Conservation (phyloP, 1,284 basidiomycete genomes). For the Sutorius eximius region DNA sequence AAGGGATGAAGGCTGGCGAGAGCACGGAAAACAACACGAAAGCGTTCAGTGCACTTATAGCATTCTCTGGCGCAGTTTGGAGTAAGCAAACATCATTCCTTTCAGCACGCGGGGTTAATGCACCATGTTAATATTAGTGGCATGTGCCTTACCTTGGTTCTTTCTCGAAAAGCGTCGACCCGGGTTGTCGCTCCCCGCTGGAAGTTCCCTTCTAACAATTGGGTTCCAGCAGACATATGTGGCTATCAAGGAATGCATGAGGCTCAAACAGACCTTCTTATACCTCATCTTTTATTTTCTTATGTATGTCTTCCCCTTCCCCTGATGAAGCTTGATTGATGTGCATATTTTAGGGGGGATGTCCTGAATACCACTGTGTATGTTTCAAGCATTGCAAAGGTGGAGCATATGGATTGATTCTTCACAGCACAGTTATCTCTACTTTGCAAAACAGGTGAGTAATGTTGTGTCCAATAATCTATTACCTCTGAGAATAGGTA, state of each 20-base stretch:
- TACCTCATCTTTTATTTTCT: slow-evolving; percentile 78
- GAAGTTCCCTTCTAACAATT: slow-evolving; percentile 64
- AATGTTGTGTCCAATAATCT: background rate
- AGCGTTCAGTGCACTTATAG: slow-evolving; percentile 74
- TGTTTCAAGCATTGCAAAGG: slow-evolving; percentile 18
- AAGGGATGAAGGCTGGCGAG: slow-evolving; percentile 61
- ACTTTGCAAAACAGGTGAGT: slow-evolving; percentile 75
- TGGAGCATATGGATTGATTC: background rate
- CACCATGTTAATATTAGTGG: slow-evolving; percentile 39
- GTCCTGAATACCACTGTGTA: slow-evolving; percentile 76
- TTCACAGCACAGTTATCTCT: slow-evolving; percentile 66
- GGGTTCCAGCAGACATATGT: slow-evolving; percentile 71
- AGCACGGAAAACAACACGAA: slow-evolving; percentile 76
- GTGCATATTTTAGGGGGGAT: slow-evolving; percentile 50
- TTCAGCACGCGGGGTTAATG: slow-evolving; percentile 1
- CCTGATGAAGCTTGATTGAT: background rate
- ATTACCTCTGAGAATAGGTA: slow-evolving; percentile 6
- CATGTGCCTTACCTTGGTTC: slow-evolving; percentile 80
- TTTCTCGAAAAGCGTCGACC: slow-evolving; percentile 67
- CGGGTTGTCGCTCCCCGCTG: slow-evolving; percentile 62
- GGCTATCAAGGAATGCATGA: slow-evolving; percentile 64
- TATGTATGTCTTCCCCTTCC: slow-evolving; percentile 47
- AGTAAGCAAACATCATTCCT: slow-evolving; percentile 44
- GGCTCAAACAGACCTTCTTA: slow-evolving; percentile 73
- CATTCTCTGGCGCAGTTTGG: slow-evolving; percentile 76